A percentile compares a stretch with the other conserved stretches of the same genome.
These are phyloP conservation scores for Aspergillus ostianus DNA, from an alignment of 495 filamentous ascomycete species.

Conservation along the genomic window DNA sequence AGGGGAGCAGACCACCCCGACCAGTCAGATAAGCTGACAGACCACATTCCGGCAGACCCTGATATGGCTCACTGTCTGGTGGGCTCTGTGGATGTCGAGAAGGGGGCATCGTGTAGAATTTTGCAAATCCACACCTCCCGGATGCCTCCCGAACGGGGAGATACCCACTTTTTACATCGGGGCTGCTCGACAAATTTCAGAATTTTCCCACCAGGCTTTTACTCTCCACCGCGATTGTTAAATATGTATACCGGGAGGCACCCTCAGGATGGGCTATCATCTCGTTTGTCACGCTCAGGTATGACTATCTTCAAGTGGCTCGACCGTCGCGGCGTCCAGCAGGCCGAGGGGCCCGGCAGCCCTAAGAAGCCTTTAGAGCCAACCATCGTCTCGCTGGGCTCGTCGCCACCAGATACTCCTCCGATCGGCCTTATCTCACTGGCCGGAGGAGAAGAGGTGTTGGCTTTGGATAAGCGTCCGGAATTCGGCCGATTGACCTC, in stretches of 20 bases:
- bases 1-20: neutral
- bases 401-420: slow-evolving; percentile 9
- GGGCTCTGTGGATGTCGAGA: neutral
- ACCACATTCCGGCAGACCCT: neutral
- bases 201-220: slow-evolving; percentile 3
- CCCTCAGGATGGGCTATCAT: neutral
- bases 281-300: neutral
- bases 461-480: slow-evolving; percentile 26
- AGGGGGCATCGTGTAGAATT: neutral
- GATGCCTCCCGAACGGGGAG: slow-evolving; percentile 7
- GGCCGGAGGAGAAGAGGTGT: slow-evolving; percentile 19
- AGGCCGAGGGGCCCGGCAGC: neutral
- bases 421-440: slow-evolving; percentile 19
- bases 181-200: slow-evolving; percentile 2
- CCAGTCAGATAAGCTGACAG: neutral
- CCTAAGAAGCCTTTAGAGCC: slow-evolving; percentile 21
- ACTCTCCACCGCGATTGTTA: neutral
- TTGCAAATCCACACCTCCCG: neutral
- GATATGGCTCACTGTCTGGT: no score
- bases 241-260: neutral
- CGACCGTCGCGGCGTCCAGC: slow-evolving; percentile 6
- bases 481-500: slow-evolving; percentile 30
- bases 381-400: slow-evolving; percentile 22
- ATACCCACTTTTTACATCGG: slow-evolving; percentile 12
- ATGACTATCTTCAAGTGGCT: slow-evolving; percentile 13